Evolutionary conservation across 345 rosid genomes (phyloP), one percentile per base, ranked within the genome.

Genomic region (Citrus sp.): DNA sequence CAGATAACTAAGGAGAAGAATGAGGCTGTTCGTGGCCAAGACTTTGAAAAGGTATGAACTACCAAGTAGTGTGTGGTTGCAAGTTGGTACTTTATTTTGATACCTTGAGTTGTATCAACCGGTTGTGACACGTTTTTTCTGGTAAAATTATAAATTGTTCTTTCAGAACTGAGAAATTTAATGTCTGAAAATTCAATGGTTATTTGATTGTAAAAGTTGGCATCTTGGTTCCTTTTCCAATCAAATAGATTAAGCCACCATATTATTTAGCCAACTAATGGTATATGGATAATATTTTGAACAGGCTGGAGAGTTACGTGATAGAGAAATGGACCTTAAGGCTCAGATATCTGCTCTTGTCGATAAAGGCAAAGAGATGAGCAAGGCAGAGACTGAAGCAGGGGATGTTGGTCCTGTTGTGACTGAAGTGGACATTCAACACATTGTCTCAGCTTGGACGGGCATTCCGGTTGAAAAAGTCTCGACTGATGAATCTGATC

Each of bases 401-500:
- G 97, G 91, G 60, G 98, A 90, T 82, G 95, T 81, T 18, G 97
- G 98, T 76, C 98, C 99, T 16, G 8, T 85, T 40, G 98, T 96
- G 63, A 90, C 89, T 0, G 99, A 96, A 81, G 87, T 84, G 18
- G 98, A 94, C 85, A 96, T 96, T 77, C 99, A 94, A 79, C 98
- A 94, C 86, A 94, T 94, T 38, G 99, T 96, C 54, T 84, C 98
- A 75, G 28, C 97, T 18, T 94, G 98, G 99, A 96, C 99, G 13
- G 98, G 99, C 51, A 96, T 96, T 85, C 99, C 99, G 7, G 99
- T 96, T 1, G 99, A 96, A 82, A 94, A 96, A 83, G 99, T 96
- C 61, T 96, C 98, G 16, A 87, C 91, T 1, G 99, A 94, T 79
- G 99, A 96, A 80, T 96, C 99, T 70, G 93, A 92, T 76, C 95